phyloP scores from a whole-genome alignment of 257 asterid genomes.

The Solanum appendiculatum region DNA sequence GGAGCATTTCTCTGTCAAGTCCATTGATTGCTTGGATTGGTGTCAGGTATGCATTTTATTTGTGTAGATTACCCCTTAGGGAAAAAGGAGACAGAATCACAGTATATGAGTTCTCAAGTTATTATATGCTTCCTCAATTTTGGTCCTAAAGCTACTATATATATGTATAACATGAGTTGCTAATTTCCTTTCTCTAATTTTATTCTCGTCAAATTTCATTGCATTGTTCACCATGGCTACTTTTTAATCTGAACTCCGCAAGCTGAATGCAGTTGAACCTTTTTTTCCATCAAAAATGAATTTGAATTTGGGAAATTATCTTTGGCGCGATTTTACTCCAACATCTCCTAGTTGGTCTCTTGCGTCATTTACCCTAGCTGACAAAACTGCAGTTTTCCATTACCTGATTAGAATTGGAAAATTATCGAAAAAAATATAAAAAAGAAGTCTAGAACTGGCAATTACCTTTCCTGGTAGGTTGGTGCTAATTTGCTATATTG shows the following conservation, averaged over 20 bases:
- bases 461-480: not conserved
- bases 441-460: not conserved
- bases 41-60: constrained; percentile 46
- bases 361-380: not conserved
- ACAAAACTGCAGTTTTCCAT: not conserved
- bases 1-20: constrained; percentile 44
- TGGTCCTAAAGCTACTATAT: not conserved
- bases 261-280: not conserved
- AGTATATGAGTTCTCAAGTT: not conserved
- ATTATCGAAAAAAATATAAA: not conserved
- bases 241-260: not conserved
- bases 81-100: not conserved
- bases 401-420: not conserved
- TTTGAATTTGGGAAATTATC: not conserved
- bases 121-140: not conserved
- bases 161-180: not conserved
- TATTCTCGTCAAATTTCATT: not conserved
- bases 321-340: not conserved
- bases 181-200: not conserved
- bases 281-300: not conserved
- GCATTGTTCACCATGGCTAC: not conserved
- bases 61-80: not conserved
- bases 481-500: not conserved
- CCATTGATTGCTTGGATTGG: constrained; percentile 83
- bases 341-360: not conserved